Evolutionary conservation across 2,329 filamentous ascomycete species (phyloP).

Genomic region (Monilinia vaccinii-corymbosi): DNA sequence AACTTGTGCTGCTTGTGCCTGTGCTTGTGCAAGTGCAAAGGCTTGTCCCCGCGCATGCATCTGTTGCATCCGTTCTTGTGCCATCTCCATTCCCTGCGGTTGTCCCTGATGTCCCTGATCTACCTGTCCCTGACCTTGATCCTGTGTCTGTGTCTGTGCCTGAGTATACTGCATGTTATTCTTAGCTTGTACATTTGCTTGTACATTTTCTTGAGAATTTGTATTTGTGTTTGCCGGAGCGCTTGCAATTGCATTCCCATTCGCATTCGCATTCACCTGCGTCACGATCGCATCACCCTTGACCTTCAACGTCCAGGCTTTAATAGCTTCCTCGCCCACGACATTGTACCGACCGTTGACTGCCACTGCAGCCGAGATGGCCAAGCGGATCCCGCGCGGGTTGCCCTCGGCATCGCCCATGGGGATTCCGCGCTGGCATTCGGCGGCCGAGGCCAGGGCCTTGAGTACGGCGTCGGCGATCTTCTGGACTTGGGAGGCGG

Average conservation of each 20-base stretch:
- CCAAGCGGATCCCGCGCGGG: slow-evolving; percentile 34
- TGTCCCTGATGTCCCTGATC: not conserved
- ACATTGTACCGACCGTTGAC: slow-evolving; percentile 38
- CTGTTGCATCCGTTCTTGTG: not conserved
- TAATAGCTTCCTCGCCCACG: slow-evolving; percentile 29
- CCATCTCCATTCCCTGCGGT: not conserved
- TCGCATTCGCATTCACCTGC: not conserved
- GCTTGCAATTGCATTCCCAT: not conserved
- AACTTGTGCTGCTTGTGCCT: not conserved
- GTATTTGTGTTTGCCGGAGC: not conserved
- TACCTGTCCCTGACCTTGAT: too few relatives aligned
- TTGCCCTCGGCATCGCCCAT: slow-evolving; percentile 39
- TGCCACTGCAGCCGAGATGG: slow-evolving; percentile 38
- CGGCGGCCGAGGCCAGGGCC: slow-evolving; percentile 36
- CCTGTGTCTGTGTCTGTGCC: too few relatives aligned
- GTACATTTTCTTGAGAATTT: too few relatives aligned
- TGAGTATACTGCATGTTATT: not conserved
- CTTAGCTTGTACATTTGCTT: not conserved
- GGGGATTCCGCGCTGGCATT: slow-evolving; percentile 33
- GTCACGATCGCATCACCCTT: not conserved
- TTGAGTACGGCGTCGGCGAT: slow-evolving; percentile 38
- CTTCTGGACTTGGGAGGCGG: slow-evolving; percentile 33
- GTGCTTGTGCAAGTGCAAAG: too few relatives aligned
- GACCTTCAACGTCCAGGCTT: not conserved
- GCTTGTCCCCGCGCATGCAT: too few relatives aligned